Base-by-base conservation (phyloP, 2,329 filamentous ascomycete genomes). In the Drechslera avenae region DNA sequence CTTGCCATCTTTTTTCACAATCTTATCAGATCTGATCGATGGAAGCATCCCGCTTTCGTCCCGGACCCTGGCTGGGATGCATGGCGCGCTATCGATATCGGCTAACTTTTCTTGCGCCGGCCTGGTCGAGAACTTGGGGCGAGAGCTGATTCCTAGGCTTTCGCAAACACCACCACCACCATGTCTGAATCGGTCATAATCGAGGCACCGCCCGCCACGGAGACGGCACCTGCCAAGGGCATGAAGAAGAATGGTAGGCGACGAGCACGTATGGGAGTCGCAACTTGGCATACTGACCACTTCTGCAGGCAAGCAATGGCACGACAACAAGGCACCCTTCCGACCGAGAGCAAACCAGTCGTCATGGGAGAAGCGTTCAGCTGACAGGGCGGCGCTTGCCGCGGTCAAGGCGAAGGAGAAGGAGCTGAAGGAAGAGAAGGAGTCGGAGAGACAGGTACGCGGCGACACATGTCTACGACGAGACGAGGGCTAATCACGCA, bases 361-460 rank as follows among this genome's bases (percentile, higher is more conserved):
- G 2, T 86, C 90, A 0, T 97, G 88, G 73, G 86, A 87, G 62
- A 88, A 91, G 75, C 86, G 93, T 45, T 78, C 84, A 37, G 86
- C 87, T 63, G 82, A 86, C 55, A 85, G 91, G 43, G 83, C 86
- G 56, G 83, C 86, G 6, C 82, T 86, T 64, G 83, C 84, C 10
- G 85, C 90, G n/a, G 84, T 89, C 64, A 97, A 97, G 78, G 90
- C 91, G 30, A 91, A 91, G 69, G 94, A 97, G 78, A 92, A 90
- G 76, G 91, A 97, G 75, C 86, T 99, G 85, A 73, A 93, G 79
- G 90, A 91, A 0, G 94, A 97, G 78, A 97, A 96, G 77, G 91
- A 96, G 71, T 84, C 88, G n/a, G 88, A 88, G 74, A 83, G 91
- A 76, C 81, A 93, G 81, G 91, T 94, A 75, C 56, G 82, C 57